Evolutionary conservation across 2,329 filamentous ascomycete species (phyloP).

Genomic region (Tolypocladium pustulatum): DNA sequence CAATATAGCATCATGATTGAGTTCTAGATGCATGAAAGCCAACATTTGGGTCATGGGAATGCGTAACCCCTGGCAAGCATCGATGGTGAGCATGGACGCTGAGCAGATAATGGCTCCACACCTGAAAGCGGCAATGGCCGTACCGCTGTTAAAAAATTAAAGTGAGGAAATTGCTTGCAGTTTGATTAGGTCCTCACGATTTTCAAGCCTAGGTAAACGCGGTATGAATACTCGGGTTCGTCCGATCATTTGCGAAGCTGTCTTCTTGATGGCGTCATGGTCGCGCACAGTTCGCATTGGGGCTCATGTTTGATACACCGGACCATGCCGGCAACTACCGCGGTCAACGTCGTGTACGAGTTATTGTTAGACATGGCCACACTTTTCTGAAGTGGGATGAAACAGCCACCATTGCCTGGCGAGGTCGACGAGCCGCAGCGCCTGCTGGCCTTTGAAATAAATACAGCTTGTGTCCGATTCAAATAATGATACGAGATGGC

Average conservation of each 20-base stretch:
- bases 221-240: neutral
- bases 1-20: neutral
- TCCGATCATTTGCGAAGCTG: slow-evolving; percentile 26
- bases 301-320: slow-evolving; percentile 14
- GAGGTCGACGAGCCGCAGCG: too few relatives aligned
- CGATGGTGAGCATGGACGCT: neutral
- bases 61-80: neutral
- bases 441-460: too few relatives aligned
- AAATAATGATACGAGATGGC: too few relatives aligned
- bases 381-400: too few relatives aligned
- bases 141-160: neutral
- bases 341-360: neutral
- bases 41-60: neutral
- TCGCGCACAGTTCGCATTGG: slow-evolving; percentile 12
- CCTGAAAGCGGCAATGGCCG: neutral
- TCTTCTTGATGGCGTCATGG: slow-evolving; percentile 26
- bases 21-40: neutral
- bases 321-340: slow-evolving; percentile 10
- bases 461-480: too few relatives aligned
- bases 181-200: too few relatives aligned
- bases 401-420: too few relatives aligned
- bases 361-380: too few relatives aligned
- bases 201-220: neutral
- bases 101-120: neutral
- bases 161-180: too few relatives aligned